A percentile compares a stretch with the other conserved stretches of the same genome.
These are phyloP conservation scores for Neltuma alba DNA, from an alignment of 306 rosid species.

Conservation along the genomic window DNA sequence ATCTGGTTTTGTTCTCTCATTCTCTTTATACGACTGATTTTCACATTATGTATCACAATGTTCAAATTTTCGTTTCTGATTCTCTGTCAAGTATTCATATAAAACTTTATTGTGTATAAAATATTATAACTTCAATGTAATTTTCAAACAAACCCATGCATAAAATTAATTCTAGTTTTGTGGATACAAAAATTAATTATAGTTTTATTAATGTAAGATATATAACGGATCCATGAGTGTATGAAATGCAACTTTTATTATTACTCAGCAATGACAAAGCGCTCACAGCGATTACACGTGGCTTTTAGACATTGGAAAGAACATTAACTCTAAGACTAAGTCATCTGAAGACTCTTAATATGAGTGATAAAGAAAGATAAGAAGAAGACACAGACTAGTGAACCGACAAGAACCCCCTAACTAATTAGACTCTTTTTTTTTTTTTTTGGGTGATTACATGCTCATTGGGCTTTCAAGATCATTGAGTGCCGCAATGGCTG, in stretches of 20 bases:
- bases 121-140: too few relatives aligned
- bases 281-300: background rate
- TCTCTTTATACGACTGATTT: too few relatives aligned
- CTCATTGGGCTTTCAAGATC: slow-evolving; percentile 73
- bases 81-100: background rate
- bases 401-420: background rate
- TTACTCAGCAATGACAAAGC: background rate
- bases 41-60: too few relatives aligned
- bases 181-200: too few relatives aligned
- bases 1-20: background rate
- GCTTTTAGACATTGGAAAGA: background rate
- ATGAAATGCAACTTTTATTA: slow-evolving; percentile 3
- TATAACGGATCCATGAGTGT: background rate
- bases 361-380: background rate
- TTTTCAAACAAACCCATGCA: too few relatives aligned
- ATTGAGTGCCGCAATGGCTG: slow-evolving; percentile 72
- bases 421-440: background rate
- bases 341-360: background rate
- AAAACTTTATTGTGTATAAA: background rate
- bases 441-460: slow-evolving; percentile 39
- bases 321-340: background rate
- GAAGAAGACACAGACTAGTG: background rate
- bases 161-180: too few relatives aligned
- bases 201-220: too few relatives aligned
- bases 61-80: too few relatives aligned